Evolutionary conservation across 768 basidiomycete genomes (phyloP).

Genomic region (Kwoniella bestiolae): DNA sequence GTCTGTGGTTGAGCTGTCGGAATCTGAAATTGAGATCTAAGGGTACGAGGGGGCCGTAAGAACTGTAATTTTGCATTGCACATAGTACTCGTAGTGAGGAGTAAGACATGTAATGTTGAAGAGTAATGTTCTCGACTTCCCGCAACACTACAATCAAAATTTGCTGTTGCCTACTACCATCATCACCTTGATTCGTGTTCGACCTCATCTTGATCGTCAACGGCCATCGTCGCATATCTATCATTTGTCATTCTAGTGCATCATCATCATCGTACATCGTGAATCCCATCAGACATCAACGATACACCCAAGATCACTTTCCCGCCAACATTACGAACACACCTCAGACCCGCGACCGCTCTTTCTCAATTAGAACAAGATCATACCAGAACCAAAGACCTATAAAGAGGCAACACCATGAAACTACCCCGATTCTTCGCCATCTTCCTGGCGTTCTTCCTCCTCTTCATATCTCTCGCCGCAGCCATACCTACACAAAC

Average conservation of each 20-base stretch:
- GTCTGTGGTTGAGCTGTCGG: not conserved
- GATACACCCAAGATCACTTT: too few species aligned
- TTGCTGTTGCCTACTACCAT: too few species aligned
- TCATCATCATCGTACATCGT: too few species aligned
- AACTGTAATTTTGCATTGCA: not conserved
- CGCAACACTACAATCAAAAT: too few species aligned
- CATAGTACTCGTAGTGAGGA: not conserved
- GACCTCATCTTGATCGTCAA: too few species aligned
- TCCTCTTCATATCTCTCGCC: not conserved
- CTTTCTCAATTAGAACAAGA: not conserved
- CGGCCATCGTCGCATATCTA: too few species aligned
- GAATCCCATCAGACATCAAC: too few species aligned
- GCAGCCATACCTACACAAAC: not conserved
- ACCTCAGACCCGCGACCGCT: too few species aligned
- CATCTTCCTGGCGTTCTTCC: not conserved
- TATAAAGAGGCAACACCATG: not conserved
- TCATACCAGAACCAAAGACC: not conserved
- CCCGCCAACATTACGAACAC: too few species aligned
- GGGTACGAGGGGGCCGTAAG: not conserved
- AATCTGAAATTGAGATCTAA: not conserved
- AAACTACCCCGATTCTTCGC: conserved; percentile 1
- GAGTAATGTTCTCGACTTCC: not conserved
- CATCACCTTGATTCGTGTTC: too few species aligned
- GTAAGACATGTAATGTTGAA: not conserved
- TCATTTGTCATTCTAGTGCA: too few species aligned